Evolutionary conservation across 176 grass and related monocot species (phyloP).

Genomic region (Aechmea fasciata): DNA sequence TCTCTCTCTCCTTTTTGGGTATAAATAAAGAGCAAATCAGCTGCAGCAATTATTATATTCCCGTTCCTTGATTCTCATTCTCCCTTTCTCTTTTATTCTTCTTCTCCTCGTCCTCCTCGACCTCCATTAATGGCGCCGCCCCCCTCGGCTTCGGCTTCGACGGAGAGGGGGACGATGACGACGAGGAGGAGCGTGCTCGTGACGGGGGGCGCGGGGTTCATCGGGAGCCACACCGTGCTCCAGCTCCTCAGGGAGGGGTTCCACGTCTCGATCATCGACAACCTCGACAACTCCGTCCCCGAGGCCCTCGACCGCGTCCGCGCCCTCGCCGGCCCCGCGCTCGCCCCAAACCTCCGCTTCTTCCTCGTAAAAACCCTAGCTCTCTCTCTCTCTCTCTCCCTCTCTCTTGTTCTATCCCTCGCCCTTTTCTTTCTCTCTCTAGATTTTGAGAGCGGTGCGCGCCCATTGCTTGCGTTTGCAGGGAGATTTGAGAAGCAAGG

Average conservation of each 20-base stretch:
- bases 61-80: neutral
- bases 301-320: slow-evolving; percentile 78
- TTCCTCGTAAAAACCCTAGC: slow-evolving; percentile 29
- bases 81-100: neutral
- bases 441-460: neutral
- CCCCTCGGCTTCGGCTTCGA: neutral
- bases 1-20: neutral
- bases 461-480: slow-evolving; percentile 11
- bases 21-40: neutral
- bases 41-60: neutral
- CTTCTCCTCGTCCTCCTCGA: too few species aligned
- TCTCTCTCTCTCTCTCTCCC: neutral
- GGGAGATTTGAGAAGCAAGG: slow-evolving; percentile 66
- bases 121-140: too few species aligned
- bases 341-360: slow-evolving; percentile 55
- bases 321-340: slow-evolving; percentile 52
- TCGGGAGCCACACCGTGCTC: slow-evolving; percentile 91
- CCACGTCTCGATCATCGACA: slow-evolving; percentile 72
- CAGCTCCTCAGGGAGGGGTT: slow-evolving; percentile 60
- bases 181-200: slow-evolving; percentile 50
- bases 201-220: slow-evolving; percentile 84
- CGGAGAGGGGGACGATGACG: neutral
- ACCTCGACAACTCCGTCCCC: slow-evolving; percentile 85
- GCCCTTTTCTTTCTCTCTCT: neutral
- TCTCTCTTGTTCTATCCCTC: neutral